These are phyloP conservation scores for Arachis hypogaea DNA, from an alignment of 306 rosid genomes.

Conservation along the genomic window DNA sequence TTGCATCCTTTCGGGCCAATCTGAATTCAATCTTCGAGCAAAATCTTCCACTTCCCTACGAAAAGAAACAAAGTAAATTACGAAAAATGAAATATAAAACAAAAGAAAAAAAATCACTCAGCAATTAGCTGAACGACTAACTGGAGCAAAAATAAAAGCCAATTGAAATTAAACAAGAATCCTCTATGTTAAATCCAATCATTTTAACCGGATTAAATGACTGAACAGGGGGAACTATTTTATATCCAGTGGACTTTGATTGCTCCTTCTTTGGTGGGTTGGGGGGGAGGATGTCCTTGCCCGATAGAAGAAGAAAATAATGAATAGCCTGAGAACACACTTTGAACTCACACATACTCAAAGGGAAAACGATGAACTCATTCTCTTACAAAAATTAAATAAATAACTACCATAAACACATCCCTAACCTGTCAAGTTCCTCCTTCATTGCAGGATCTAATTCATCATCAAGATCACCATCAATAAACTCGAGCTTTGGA, in stretches of 20 bases:
- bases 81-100: background rate
- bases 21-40: slow-evolving; percentile 83
- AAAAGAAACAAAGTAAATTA: slow-evolving; percentile 12
- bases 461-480: slow-evolving; percentile 76
- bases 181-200: slow-evolving; percentile 6
- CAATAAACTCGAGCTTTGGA: slow-evolving; percentile 65
- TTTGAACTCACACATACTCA: slow-evolving; percentile 4
- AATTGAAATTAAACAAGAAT: background rate
- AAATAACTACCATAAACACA: slow-evolving; percentile 28
- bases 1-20: slow-evolving; percentile 93
- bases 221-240: background rate
- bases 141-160: background rate
- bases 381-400: background rate
- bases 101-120: background rate
- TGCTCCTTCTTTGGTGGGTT: background rate
- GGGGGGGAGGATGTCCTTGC: too few relatives aligned
- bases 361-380: slow-evolving; percentile 9
- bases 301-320: background rate
- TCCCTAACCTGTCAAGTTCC: slow-evolving; percentile 80
- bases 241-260: slow-evolving; percentile 4
- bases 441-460: slow-evolving; percentile 89
- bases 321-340: background rate
- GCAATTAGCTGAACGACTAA: slow-evolving; percentile 22
- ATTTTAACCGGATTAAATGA: background rate
- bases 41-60: slow-evolving; percentile 93